phyloP scores from a whole-genome alignment of 2,329 filamentous ascomycete species.

The Claviceps humidiphila region DNA sequence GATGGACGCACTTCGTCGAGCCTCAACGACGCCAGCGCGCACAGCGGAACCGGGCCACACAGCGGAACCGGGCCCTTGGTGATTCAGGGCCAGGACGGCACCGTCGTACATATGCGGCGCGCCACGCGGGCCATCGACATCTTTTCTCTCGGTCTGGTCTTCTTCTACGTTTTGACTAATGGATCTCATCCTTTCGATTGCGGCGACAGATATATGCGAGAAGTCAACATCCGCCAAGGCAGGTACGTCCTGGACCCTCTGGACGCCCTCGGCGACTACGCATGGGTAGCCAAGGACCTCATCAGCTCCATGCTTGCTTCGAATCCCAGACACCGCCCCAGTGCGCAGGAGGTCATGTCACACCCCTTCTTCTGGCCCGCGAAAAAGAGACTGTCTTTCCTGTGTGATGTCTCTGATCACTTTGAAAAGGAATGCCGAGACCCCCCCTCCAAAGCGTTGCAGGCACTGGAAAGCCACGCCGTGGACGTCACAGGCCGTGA shows the following conservation, averaged over 20 bases:
- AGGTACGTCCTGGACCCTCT: slow-evolving; percentile 60
- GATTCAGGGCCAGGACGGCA: slow-evolving; percentile 42
- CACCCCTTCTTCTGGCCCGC: slow-evolving; percentile 96
- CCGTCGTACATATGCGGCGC: slow-evolving; percentile 51
- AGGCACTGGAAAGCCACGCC: slow-evolving; percentile 42
- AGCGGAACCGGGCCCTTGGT: slow-evolving; percentile 29
- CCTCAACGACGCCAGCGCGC: slow-evolving; percentile 38
- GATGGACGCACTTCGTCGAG: slow-evolving; percentile 39
- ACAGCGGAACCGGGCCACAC: slow-evolving; percentile 37
- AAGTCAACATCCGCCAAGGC: slow-evolving; percentile 93
- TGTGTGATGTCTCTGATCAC: slow-evolving; percentile 94
- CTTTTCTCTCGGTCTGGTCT: slow-evolving; percentile 93
- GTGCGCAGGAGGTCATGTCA: slow-evolving; percentile 66
- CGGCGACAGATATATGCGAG: slow-evolving; percentile 86
- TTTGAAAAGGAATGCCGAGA: slow-evolving; percentile 88
- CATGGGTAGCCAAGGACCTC: slow-evolving; percentile 76
- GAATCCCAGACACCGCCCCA: slow-evolving; percentile 47
- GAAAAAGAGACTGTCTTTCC: slow-evolving; percentile 77
- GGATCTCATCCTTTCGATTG: slow-evolving; percentile 89
- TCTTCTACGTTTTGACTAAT: slow-evolving; percentile 94
- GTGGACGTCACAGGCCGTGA: slow-evolving; percentile 49
- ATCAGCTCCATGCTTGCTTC: slow-evolving; percentile 63
- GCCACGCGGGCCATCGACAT: slow-evolving; percentile 95
- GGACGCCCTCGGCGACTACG: slow-evolving; percentile 66
- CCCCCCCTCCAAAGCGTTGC: slow-evolving; percentile 57